Conservation (phyloP, 2,329 filamentous ascomycete genomes). For the Coniochaeta sp. region DNA sequence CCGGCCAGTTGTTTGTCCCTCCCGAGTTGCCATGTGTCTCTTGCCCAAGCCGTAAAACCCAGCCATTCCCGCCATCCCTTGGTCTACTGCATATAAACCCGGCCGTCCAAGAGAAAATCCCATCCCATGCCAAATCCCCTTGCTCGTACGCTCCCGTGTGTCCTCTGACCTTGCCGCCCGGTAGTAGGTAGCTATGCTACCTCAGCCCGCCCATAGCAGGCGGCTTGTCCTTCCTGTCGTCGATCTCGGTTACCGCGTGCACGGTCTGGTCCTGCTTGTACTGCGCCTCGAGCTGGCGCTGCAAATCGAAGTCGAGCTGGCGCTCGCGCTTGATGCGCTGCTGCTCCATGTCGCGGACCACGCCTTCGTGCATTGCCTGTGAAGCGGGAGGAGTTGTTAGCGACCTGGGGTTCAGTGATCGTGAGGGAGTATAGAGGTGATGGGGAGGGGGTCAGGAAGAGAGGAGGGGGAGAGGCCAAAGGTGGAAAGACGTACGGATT, state of each 20-base stretch:
- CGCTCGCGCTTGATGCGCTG: slow-evolving; percentile 85
- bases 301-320: slow-evolving; percentile 91
- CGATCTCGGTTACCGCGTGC: slow-evolving; percentile 24
- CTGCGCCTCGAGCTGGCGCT: slow-evolving; percentile 75
- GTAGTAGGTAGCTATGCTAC: not conserved
- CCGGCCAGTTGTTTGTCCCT: too few species aligned
- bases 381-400: not conserved
- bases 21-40: too few species aligned
- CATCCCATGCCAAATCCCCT: too few species aligned
- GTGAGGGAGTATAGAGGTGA: too few species aligned
- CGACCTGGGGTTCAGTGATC: not conserved
- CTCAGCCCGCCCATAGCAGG: not conserved
- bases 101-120: too few species aligned
- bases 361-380: slow-evolving; percentile 91
- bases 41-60: too few species aligned
- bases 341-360: slow-evolving; percentile 90
- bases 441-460: not conserved
- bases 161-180: too few species aligned
- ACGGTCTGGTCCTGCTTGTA: slow-evolving; percentile 87
- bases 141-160: too few species aligned
- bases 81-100: too few species aligned
- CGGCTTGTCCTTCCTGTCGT: slow-evolving; percentile 2
- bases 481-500: slow-evolving; percentile 43
- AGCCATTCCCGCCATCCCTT: too few species aligned
- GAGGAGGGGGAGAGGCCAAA: not conserved